Conservation (phyloP, 306 rosid species). For the Styphnolobium japonicum region DNA sequence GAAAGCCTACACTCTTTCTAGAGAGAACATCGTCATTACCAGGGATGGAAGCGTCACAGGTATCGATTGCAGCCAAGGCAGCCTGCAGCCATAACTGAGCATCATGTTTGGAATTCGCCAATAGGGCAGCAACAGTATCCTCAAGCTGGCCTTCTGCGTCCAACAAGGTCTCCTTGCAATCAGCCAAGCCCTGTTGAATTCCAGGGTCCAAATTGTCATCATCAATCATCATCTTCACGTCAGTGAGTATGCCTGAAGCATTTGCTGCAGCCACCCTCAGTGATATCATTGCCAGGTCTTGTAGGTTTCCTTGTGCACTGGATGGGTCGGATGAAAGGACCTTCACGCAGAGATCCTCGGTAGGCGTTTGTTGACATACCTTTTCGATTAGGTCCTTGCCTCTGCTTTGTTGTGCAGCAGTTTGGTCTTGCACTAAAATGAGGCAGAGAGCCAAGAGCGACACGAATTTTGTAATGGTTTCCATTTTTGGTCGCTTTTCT, state of each 20-base stretch:
- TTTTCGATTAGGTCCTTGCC: not conserved
- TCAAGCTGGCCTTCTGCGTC: constrained; percentile 40
- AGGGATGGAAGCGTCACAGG: constrained; percentile 33
- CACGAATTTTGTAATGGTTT: not conserved
- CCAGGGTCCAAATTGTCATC: not conserved
- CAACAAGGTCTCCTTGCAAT: constrained; percentile 27
- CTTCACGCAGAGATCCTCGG: not conserved
- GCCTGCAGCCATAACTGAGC: constrained; percentile 28
- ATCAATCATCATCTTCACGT: constrained; percentile 10
- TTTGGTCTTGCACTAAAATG: constrained; percentile 1
- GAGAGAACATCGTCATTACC: constrained; percentile 28
- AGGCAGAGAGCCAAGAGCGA: constrained; percentile 21
- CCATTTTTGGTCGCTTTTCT: constrained; percentile 24
- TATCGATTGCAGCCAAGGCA: constrained; percentile 31
- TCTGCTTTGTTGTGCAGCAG: not conserved
- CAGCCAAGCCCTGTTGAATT: constrained; percentile 39
- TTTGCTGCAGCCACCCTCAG: constrained; percentile 17
- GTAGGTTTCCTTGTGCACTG: not conserved
- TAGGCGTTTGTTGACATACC: not conserved
- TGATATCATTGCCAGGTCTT: constrained; percentile 18
- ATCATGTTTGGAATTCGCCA: not conserved
- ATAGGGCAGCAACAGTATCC: constrained; percentile 9
- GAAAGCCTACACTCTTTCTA: not conserved
- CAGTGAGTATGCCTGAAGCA: not conserved
- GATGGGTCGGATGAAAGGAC: not conserved